Base-by-base conservation (phyloP, 257 asterid genomes). In the Fraxinus anomala region DNA sequence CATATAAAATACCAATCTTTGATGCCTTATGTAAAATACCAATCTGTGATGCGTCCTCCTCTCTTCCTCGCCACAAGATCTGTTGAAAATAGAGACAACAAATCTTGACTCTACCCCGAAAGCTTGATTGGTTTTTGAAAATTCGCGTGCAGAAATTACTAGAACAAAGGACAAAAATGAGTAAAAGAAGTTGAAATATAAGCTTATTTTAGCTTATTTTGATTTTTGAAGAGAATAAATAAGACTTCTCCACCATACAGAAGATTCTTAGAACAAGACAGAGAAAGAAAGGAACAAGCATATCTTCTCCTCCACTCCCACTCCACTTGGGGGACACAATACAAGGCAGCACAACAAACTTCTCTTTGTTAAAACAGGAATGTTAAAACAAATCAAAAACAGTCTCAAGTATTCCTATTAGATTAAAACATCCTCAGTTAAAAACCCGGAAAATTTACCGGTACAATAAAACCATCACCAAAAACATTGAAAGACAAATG, bases 261-360 rank as follows among this genome's bases (percentile, higher is more conserved):
- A 9, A 8, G 67, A 59, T 21, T 9, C 31, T 59, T n/a, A 56
- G 26, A n/a, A 59, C 31, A 59, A 59, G 30, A n/a, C 67, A 2
- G 13, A 23, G 30, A 21, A 59, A 21, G 67, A 21, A 59, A 59
- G 67, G 67, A 59, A 59, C 28, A 59, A 59, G 67, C 67, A 59
- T 59, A 59, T 59, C 67, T 59, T 21, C 67, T 30, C 67, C 67
- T 59, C 31, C 67, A 59, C 67, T 59, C 67, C 24, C 67, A 19
- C 67, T 54, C 67, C 67, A 59, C 26, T 59, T 59, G 67, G 67
- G 30, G 67, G 12, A 8, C 31, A 21, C 30, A 21, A 21, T 59
- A 59, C 67, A 59, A 21, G 12, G 30, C 10, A 59, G 31, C 67
- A 59, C 28, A 59, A n/a, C 26, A 59, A 7, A 6, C 31, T 59